Evolutionary conservation across 768 basidiomycete species (phyloP), one percentile per base, ranked within the genome.

Genomic region (Ramaria rubella): DNA sequence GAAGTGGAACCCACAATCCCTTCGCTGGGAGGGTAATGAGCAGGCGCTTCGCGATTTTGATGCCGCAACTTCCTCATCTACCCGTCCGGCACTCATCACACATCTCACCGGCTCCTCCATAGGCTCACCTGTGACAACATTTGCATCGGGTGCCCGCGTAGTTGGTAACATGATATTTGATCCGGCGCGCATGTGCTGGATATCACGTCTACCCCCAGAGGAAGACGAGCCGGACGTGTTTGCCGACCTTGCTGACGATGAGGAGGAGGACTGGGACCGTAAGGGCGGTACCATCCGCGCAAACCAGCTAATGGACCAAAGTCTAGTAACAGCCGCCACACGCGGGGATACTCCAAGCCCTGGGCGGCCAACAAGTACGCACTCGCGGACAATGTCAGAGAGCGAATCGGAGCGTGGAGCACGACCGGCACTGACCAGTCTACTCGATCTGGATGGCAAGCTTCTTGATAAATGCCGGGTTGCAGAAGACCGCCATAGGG

Each of bases 111-210:
- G 90, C 40, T 89, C 90, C n/a, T 88, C 87, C 1, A 78, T 90
- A 23, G 86, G 87, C 38, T 90, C 88, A 14, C 89, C 87, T 31
- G 80, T 84, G 27, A 81, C 85, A 44, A 81, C 86, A 27, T 33
- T 33, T 38, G 77, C 84, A 30, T 78, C 83, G 54, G 88, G 89
- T 49, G 86, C 91, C 34, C 83, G 91, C 57, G 85, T 93, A 69
- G 95, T 97, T 19, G 96, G 96, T 44, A 92, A 94, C 75, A 99
- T 99, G 95, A 83, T 92, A 34, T 98, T 99, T 65, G 94, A 99
- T 72, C 94, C 96, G 1, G 66, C 81, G 42, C 83, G 84, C 24
- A 97, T 97, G 94, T 90, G 92, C 66, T 97, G 93, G 93, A 81
- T 98, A 71, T 90, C 90, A 55, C 84, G 84, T 58, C 69, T 91